Evolutionary conservation across 768 basidiomycete genomes (phyloP).

Genomic region (Collybiopsis confluens): DNA sequence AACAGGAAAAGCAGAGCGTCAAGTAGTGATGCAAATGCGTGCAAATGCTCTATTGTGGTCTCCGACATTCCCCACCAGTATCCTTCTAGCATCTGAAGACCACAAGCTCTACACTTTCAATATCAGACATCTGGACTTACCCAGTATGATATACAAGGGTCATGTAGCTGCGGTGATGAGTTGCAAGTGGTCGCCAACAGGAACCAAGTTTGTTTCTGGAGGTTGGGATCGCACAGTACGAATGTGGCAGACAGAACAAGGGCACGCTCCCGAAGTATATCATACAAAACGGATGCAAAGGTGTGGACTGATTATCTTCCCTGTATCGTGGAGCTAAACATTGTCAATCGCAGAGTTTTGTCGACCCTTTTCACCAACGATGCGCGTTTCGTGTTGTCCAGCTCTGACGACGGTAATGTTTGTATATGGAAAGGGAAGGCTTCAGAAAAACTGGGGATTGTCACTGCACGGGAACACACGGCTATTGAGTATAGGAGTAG

Average conservation of each 20-base stretch:
- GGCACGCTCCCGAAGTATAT: constrained; percentile 83
- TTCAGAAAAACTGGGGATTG: constrained; percentile 84
- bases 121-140: constrained; percentile 74
- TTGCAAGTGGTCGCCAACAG: constrained; percentile 97
- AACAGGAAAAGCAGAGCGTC: constrained; percentile 91
- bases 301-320: constrained; percentile 30
- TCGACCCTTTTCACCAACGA: constrained; percentile 87
- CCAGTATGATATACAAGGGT: constrained; percentile 93
- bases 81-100: constrained; percentile 96
- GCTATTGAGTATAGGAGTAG: constrained; percentile 90
- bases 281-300: constrained; percentile 99
- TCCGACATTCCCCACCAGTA: constrained; percentile 87
- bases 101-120: constrained; percentile 99
- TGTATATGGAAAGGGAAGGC: constrained; percentile 94
- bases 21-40: constrained; percentile 92
- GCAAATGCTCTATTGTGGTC: constrained; percentile 93
- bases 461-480: constrained; percentile 86
- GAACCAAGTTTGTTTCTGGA: constrained; percentile 91
- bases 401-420: constrained; percentile 94
- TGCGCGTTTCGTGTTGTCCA: constrained; percentile 84
- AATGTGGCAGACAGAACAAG: constrained; percentile 87
- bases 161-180: constrained; percentile 97
- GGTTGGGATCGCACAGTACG: constrained; percentile 94
- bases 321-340: too few species aligned
- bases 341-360: too few species aligned